Percentiles rank a stretch among this genome's conserved stretches.
These are phyloP conservation scores for Sclerotinia minor DNA, from an alignment of 2,329 filamentous ascomycete species.

Conservation along the genomic window DNA sequence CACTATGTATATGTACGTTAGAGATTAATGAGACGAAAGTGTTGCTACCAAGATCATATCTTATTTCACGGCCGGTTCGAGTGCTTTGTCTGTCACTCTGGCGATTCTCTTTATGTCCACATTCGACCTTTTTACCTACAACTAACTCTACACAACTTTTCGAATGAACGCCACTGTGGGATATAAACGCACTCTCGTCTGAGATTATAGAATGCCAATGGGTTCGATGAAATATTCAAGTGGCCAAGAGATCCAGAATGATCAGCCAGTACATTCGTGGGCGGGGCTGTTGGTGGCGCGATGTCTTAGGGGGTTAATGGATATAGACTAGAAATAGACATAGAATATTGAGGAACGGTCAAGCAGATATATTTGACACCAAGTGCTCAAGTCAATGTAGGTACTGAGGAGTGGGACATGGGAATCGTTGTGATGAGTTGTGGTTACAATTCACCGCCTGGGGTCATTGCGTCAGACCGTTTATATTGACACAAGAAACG, in stretches of 20 bases:
- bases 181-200: background rate
- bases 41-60: background rate
- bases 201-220: no score
- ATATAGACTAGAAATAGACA: background rate
- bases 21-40: background rate
- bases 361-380: background rate
- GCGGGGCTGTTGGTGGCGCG: background rate
- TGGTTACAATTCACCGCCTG: slow-evolving; percentile 3
- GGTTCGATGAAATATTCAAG: background rate
- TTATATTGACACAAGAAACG: background rate
- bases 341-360: background rate
- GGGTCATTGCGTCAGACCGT: background rate
- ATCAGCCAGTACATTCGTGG: background rate
- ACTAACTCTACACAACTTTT: background rate
- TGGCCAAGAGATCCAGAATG: background rate
- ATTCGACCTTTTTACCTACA: background rate
- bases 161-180: background rate
- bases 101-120: background rate
- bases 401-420: background rate
- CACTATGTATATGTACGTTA: background rate
- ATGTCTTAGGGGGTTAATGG: background rate
- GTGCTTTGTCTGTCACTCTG: background rate
- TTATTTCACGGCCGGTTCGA: background rate
- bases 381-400: background rate
- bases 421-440: background rate